Evolutionary conservation across 129 eudicot genomes (phyloP).

Genomic region (Centella asiatica): DNA sequence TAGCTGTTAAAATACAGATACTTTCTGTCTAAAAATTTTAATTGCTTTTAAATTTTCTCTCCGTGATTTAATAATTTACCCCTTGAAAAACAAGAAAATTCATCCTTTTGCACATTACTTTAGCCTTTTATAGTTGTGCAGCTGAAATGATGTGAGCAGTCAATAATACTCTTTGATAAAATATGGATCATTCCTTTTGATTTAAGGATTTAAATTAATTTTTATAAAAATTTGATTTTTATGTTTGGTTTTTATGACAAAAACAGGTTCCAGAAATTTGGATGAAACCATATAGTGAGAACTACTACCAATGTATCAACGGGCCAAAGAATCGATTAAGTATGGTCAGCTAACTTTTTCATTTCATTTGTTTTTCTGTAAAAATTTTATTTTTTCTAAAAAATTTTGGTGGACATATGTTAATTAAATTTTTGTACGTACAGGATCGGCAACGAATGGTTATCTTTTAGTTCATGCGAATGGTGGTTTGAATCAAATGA

Average conservation of each 20-base stretch:
- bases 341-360: slow-evolving; percentile 5
- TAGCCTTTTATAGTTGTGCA: not conserved
- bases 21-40: too few relatives aligned
- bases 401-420: too few relatives aligned
- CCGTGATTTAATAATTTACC: not conserved
- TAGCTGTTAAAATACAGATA: too few relatives aligned
- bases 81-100: not conserved
- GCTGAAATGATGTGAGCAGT: not conserved
- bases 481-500: slow-evolving; percentile 97
- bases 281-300: slow-evolving; percentile 73
- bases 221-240: not conserved
- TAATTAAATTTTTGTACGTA: slow-evolving; percentile 16
- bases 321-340: slow-evolving; percentile 57
- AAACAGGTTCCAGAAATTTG: slow-evolving; percentile 77
- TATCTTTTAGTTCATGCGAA: slow-evolving; percentile 84
- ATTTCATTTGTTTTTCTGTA: not conserved
- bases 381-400: not conserved
- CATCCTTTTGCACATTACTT: not conserved
- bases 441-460: slow-evolving; percentile 58
- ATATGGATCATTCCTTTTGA: not conserved
- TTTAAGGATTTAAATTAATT: not conserved
- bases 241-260: not conserved
- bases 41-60: not conserved
- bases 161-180: too few relatives aligned
- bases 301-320: slow-evolving; percentile 52